phyloP scores from a whole-genome alignment of 1,284 basidiomycete genomes.

The Ceraceosorus guamensis region DNA sequence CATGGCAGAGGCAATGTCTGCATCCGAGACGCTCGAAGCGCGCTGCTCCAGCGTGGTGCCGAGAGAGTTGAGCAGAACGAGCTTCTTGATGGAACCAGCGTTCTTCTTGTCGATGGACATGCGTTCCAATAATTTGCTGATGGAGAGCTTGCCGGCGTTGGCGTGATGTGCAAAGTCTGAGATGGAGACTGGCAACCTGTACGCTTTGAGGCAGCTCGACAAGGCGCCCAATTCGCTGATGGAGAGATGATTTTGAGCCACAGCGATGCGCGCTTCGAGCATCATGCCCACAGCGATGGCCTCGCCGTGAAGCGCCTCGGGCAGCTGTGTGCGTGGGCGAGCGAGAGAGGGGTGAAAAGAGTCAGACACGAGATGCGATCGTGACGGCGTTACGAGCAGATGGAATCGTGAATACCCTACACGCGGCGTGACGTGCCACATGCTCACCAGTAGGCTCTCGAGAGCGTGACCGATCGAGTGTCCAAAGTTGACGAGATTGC shows the following conservation, averaged over 20 bases:
- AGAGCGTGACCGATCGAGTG: conserved; percentile 48
- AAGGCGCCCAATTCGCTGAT: conserved; percentile 43
- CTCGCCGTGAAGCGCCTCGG: conserved; percentile 46
- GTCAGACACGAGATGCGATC: too few relatives aligned
- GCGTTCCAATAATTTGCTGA: conserved; percentile 79
- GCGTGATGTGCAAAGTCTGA: conserved; percentile 55
- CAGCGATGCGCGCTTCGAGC: conserved; percentile 44
- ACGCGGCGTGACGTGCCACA: too few relatives aligned
- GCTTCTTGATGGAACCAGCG: conserved; percentile 75
- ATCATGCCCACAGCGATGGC: conserved; percentile 47
- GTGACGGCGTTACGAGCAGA: too few relatives aligned
- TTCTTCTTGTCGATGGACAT: conserved; percentile 97
- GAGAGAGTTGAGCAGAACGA: conserved; percentile 82
- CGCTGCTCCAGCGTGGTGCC: conserved; percentile 87
- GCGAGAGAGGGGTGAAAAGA: too few relatives aligned
- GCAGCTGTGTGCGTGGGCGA: too few relatives aligned
- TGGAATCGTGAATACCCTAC: too few relatives aligned
- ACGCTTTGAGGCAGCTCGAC: conserved; percentile 37
- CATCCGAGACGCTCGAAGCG: conserved; percentile 67
- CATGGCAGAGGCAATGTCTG: conserved; percentile 48
- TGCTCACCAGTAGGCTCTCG: conserved; percentile 45
- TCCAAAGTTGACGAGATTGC: conserved; percentile 48
- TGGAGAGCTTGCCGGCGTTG: conserved; percentile 64
- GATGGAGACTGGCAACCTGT: conserved; percentile 42
- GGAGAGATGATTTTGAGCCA: conserved; percentile 35